Evolutionary conservation across 2,329 filamentous ascomycete genomes (phyloP), one percentile per base, ranked within the genome.

Genomic region (Gaeumannomyces tritici): DNA sequence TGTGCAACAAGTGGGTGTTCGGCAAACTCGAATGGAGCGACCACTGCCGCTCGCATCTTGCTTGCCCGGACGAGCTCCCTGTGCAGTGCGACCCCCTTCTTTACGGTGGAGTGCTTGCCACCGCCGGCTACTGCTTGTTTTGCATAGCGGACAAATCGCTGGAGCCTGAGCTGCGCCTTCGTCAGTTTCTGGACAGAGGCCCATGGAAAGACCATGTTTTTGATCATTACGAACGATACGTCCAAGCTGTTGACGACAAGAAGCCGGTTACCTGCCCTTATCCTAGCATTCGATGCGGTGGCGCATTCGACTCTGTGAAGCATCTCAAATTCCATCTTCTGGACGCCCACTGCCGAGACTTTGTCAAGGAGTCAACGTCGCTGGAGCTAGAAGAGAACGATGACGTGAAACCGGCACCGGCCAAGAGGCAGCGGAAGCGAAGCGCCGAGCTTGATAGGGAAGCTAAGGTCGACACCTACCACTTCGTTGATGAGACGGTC

Each of bases 241-340:
- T 35, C 33, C 33, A 57, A 62, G 21, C 28, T 27, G 55, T 42
- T 27, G 47, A 35, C 33, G 24, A 58, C 21, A 47, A 33, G n/a
- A 62, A 57, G 47, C 31, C 55, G 13, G 18, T 58, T 5, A 47
- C 55, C 57, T 62, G 31, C 55, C 55, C 31, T 42, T 13, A 62
- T 47, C 21, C 56, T 62, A 21, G 33, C 33, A 35, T 35, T 35
- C 9, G 55, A 62, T 62, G 42, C 18, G 12, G 27, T 58, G 24
- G 12, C 28, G 31, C 21, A 13, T 58, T 62, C 56, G 31, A 62
- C 55, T 62, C 55, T 6, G 31, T 56, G 29, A 57, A 62, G 9
- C 18, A 62, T 62, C 27, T 62, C 27, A 58, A 47, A 62, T 62
- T 57, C 56, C 26, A 62, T 62, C 31, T 62, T 62, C 26, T 62